Conservation (phyloP, 116 monocot species). For the Phalaenopsis hybrid region DNA sequence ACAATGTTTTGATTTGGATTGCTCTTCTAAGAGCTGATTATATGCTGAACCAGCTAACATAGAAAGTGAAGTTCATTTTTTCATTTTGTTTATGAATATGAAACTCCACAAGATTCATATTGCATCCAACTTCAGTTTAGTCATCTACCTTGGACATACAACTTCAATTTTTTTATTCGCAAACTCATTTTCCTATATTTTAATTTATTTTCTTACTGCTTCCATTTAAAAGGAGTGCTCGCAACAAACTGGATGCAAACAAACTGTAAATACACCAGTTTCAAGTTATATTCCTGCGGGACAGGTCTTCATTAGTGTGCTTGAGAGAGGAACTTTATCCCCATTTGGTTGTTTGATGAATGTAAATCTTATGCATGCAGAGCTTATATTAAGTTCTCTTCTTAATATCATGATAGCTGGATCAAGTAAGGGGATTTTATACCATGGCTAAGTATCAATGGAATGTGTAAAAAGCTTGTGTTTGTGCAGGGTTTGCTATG, state of each 20-base stretch:
- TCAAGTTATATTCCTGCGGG: neutral
- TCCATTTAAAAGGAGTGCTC: neutral
- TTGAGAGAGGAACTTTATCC: too few relatives aligned
- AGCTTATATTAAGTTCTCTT: neutral
- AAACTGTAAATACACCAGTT: neutral
- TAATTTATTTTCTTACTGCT: neutral
- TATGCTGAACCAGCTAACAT: neutral
- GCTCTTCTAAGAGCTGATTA: neutral
- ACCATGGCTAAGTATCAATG: neutral
- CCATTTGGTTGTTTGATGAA: neutral
- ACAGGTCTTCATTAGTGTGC: neutral
- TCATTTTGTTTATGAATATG: too few relatives aligned
- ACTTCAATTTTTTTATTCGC: neutral
- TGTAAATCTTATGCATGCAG: neutral
- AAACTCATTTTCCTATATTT: neutral
- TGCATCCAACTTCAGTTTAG: neutral
- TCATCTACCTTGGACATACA: neutral
- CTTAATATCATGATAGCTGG: neutral
- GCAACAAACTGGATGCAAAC: neutral
- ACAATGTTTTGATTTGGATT: neutral
- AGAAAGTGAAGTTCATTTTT: neutral
- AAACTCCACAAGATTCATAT: neutral
- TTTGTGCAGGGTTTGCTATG: neutral
- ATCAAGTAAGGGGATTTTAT: neutral
- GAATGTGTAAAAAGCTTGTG: neutral